Base-by-base conservation (phyloP, 2,329 filamentous ascomycete genomes). In the Calonectria honghensis region DNA sequence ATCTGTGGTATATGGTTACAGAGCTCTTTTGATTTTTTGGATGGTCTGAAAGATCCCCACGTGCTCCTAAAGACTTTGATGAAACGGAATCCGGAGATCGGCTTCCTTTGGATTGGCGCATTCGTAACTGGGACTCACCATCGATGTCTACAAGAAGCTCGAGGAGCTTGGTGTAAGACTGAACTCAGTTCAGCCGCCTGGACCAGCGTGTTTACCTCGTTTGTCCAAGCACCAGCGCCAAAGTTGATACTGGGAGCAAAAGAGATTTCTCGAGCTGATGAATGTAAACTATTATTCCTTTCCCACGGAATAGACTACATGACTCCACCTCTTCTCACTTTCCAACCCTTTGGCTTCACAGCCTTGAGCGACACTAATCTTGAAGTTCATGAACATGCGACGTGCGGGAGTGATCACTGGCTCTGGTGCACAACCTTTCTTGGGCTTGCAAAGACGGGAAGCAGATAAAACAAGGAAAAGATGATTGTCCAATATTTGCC, bases 1-100 rank as follows among this genome's bases (percentile, higher is more conserved):
- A 32, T 76, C 41, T 80, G 78, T 13, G 79, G 78, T 1, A 69
- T 73, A 6, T 80, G 77, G 77, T 20, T 80, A 18, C 75, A 64
- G 31, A 74, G 78, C 31, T 71, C 78, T 14, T 77, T 80, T 50
- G 75, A 75, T 1, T 73, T 79, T 31, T 51, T 80, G 2, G 27
- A 73, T 54, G 32, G 61, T 24, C 27, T 73, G 9, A 64, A 73
- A 16, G 68, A 78, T 27, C 68, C 72, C 1, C 31, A 75, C 39
- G 6, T 50, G 4, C 77, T 76, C 31, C 48, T 79, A 13, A 41
- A 63, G 5, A 78, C 70, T 14, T 31, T 79, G 10, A 73, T 77
- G 6, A 57, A 65, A 31, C 68, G 78, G 2, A 76, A 79, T 66
- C 76, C 76, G 31, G 73, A 70, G 3, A 57, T 79, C 32, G 74